These are phyloP conservation scores for Nannochloropsis salina DNA, from an alignment of 108 stramenopile species.

Conservation along the genomic window DNA sequence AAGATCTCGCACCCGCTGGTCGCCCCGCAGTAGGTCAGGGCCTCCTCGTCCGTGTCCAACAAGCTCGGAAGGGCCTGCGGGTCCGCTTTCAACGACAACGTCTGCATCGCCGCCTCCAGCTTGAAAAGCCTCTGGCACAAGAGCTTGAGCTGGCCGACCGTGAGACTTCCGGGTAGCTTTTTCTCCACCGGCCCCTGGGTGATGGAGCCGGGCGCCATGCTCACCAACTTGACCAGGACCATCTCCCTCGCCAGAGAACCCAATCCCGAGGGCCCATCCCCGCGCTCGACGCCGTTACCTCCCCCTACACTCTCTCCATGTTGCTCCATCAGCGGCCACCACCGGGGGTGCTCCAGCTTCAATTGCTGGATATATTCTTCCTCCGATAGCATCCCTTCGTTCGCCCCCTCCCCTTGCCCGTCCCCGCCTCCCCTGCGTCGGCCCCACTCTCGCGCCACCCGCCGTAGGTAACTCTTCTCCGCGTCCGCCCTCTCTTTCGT, in stretches of 20 bases:
- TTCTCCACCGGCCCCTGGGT: conserved; percentile 24
- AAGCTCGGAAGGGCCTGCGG: background rate
- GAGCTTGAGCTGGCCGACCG: conserved; percentile 23
- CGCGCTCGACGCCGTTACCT: background rate
- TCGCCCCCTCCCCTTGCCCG: background rate
- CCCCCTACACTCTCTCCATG: background rate
- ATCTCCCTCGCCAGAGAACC: conserved; percentile 22
- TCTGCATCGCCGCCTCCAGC: conserved; percentile 25
- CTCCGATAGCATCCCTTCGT: background rate
- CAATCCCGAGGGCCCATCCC: background rate
- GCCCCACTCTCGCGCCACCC: background rate
- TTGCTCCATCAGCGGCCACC: background rate
- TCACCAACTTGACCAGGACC: conserved; percentile 21
- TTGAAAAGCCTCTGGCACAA: conserved; percentile 28
- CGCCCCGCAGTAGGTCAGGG: conserved; percentile 23
- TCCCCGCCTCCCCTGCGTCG: background rate
- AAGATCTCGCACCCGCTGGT: conserved; percentile 27
- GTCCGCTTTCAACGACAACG: background rate
- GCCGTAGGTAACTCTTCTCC: conserved; percentile 27
- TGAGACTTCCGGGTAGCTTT: conserved; percentile 18
- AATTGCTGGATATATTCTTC: background rate
- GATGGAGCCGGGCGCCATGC: conserved; percentile 23
- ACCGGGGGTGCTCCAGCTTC: background rate
- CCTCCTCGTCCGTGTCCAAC: background rate
- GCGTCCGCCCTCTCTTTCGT: conserved; percentile 25